Conservation (phyloP, 2,329 filamentous ascomycete genomes). For the Pestalotiopsis sp. region DNA sequence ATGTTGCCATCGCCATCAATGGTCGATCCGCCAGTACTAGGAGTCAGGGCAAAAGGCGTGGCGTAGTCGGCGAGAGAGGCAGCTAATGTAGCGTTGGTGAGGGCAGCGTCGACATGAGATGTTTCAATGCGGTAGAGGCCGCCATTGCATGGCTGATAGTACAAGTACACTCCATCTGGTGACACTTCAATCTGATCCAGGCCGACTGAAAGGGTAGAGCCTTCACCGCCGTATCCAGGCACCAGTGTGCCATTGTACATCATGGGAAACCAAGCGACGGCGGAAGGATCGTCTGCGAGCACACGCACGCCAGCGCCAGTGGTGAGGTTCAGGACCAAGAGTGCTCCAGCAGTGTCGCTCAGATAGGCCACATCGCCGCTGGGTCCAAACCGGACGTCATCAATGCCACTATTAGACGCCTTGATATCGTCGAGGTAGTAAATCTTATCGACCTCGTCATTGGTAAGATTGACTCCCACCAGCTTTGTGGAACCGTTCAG, state of each 20-base stretch:
- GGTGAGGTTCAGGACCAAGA: neutral
- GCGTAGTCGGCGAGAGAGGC: neutral
- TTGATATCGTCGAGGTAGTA: constrained; percentile 6
- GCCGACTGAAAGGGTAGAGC: neutral
- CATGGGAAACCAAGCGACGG: constrained; percentile 1
- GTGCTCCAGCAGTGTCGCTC: constrained; percentile 59
- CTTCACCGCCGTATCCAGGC: neutral
- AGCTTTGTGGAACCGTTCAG: neutral
- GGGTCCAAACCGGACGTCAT: constrained; percentile 53
- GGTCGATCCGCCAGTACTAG: neutral
- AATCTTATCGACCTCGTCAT: neutral
- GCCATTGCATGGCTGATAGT: neutral
- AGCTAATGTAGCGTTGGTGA: neutral
- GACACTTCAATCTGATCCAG: constrained; percentile 1
- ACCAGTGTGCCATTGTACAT: constrained; percentile 5
- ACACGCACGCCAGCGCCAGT: constrained; percentile 1
- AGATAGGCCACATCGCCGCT: constrained; percentile 76
- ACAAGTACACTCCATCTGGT: neutral
- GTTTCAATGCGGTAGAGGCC: neutral
- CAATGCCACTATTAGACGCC: constrained; percentile 60
- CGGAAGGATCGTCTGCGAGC: neutral
- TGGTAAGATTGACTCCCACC: neutral
- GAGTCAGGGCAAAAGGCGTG: neutral
- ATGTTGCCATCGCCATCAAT: constrained; percentile 4
- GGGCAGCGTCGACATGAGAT: neutral